Evolutionary conservation across 441 rosid genomes (phyloP), one percentile per base, ranked within the genome.

Genomic region (Gossypium gossypioides): DNA sequence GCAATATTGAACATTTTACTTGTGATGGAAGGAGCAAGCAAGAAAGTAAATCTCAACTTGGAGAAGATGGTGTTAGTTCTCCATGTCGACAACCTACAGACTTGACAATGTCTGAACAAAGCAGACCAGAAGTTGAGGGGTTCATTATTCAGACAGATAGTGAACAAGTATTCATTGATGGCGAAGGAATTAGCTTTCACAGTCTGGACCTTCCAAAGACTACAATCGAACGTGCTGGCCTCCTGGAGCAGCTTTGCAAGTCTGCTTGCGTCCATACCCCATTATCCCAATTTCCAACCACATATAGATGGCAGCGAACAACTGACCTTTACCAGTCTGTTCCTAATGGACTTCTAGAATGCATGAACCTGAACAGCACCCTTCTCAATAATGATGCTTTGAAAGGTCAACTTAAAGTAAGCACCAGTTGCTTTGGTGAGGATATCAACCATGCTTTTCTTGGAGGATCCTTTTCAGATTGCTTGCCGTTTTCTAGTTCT

Each of bases 261-360:
- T 88, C 96, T 74, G 82, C 85, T 78, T 77, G 84, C 83, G 64
- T 72, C 79, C 77, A 74, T 73, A 89, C 96, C 65, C 97, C 99
- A 16, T 83, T 81, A 52, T 78, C 87, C 32, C 85, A 81, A 69
- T 73, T 84, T 70, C 80, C 88, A 52, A 77, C 82, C 34, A 81
- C 84, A 10, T 83, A 79, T 75, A 76, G 79, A 65, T 66, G 82
- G 25, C 80, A 81, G 2, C 71, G 69, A 75, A 76, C 72, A 10
- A 74, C 82, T 21, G 82, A 79, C 57, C 74, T 81, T 21, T 78
- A 85, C 75, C 88, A 81, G 69, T 88, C 97, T 34, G 81, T 88
- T 71, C 93, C 98, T 59, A 81, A 83, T 72, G 90, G 94, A 63
- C 84, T 88, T 73, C 82, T 87, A 66, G 89, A 89, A 72, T 76